phyloP scores from a whole-genome alignment of 176 grass and related monocot genomes.

The Alopecurus myosuroides region DNA sequence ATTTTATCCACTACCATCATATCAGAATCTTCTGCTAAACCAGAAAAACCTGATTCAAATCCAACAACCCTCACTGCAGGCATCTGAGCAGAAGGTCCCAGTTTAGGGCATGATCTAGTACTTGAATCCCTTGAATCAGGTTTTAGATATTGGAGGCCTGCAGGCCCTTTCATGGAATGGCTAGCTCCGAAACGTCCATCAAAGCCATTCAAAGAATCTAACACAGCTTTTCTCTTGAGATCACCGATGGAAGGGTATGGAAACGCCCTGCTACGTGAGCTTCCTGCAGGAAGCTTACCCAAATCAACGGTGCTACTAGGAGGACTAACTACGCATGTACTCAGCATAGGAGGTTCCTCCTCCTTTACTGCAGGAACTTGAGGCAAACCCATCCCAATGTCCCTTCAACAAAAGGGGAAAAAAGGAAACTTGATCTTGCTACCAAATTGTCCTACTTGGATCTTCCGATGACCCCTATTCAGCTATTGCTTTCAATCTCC shows the following conservation, averaged over 20 bases:
- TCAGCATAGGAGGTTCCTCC: conserved; percentile 33
- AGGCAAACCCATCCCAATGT: conserved; percentile 68
- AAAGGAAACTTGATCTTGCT: conserved; percentile 7
- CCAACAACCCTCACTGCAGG: conserved; percentile 70
- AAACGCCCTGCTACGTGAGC: conserved; percentile 27
- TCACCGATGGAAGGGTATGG: conserved; percentile 26
- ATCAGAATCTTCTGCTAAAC: conserved; percentile 19
- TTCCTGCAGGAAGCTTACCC: conserved; percentile 20
- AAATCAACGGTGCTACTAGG: conserved; percentile 24
- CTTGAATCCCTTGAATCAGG: conserved; percentile 36
- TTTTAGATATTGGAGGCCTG: conserved; percentile 39
- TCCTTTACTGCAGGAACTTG: conserved; percentile 46
- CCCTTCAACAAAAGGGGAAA: not conserved
- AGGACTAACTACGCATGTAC: conserved; percentile 39
- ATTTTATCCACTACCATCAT: conserved; percentile 32
- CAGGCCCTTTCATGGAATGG: conserved; percentile 14
- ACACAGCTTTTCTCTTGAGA: conserved; percentile 41
- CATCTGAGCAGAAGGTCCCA: conserved; percentile 26
- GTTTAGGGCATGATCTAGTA: conserved; percentile 37
- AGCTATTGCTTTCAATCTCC: not conserved
- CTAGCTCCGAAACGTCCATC: conserved; percentile 30
- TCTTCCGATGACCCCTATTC: not conserved
- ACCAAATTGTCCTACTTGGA: not conserved
- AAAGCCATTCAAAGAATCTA: conserved; percentile 20
- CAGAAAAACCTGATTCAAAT: conserved; percentile 56